Conservation (phyloP, 225 moss, liverwort and hornwort genomes). For the Marchantia paleacea region DNA sequence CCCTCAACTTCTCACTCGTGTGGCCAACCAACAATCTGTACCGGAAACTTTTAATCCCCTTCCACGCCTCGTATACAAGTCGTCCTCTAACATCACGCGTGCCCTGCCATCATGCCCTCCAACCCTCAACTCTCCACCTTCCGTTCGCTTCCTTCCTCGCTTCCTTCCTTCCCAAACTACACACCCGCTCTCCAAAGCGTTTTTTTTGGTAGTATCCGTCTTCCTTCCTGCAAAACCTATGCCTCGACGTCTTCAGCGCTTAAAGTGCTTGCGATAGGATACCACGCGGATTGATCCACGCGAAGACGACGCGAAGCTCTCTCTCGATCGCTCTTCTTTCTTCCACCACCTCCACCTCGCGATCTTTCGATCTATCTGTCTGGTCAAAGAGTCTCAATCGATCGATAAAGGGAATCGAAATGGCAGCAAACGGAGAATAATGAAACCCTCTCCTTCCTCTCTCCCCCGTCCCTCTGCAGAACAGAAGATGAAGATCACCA, state of each 20-base stretch:
- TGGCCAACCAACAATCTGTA: not conserved
- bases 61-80: not conserved
- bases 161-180: not conserved
- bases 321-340: not conserved
- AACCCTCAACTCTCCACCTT: not conserved
- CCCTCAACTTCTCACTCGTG: not conserved
- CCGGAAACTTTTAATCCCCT: not conserved
- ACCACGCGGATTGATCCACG: slow-evolving; percentile 1
- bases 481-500: slow-evolving; percentile 9
- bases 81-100: not conserved
- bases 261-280: not conserved
- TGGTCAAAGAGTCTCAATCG: slow-evolving; percentile 7
- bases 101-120: not conserved
- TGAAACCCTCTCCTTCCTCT: not conserved
- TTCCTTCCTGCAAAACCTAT: slow-evolving; percentile 12
- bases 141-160: not conserved
- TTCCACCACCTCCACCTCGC: not conserved
- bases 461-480: slow-evolving; percentile 4
- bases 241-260: not conserved
- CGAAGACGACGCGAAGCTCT: not conserved
- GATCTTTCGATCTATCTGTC: slow-evolving; percentile 16
- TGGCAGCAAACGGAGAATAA: not conserved
- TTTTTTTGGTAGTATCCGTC: not conserved
- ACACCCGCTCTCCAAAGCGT: slow-evolving; percentile 12
- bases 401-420: not conserved